A percentile compares a stretch with the other conserved stretches of the same genome.
phyloP scores from a whole-genome alignment of 306 rosid genomes.

The Gastrolobium villosum region DNA sequence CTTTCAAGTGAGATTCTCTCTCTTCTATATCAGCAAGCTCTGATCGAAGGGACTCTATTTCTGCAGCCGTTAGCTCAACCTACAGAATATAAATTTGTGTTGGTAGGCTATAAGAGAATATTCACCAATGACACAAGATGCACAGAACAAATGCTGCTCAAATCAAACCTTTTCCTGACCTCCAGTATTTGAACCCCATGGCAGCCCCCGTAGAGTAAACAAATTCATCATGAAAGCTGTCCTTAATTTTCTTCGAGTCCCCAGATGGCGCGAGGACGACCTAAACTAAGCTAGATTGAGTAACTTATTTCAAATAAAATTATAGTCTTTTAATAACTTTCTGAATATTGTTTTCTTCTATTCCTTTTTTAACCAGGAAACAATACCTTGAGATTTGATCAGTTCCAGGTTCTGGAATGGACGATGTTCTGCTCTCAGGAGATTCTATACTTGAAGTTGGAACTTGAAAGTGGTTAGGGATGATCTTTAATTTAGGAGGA shows the following conservation, averaged over 20 bases:
- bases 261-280: conserved; percentile 54
- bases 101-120: conserved; percentile 43
- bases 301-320: conserved; percentile 45
- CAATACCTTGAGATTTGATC: conserved; percentile 68
- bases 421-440: conserved; percentile 53
- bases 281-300: conserved; percentile 67
- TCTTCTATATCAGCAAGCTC: conserved; percentile 87
- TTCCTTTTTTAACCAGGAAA: conserved; percentile 27
- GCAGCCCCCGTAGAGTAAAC: conserved; percentile 63
- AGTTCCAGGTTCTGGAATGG: conserved; percentile 55
- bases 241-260: conserved; percentile 70
- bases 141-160: conserved; percentile 21
- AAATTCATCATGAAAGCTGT: conserved; percentile 74
- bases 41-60: conserved; percentile 84
- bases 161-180: conserved; percentile 82
- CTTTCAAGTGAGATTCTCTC: conserved; percentile 91
- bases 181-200: conserved; percentile 72
- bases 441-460: conserved; percentile 61
- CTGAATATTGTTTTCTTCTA: neutral
- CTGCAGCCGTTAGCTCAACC: conserved; percentile 82
- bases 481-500: conserved; percentile 70
- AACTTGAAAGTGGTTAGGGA: conserved; percentile 78
- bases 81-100: conserved; percentile 47
- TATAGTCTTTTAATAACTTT: neutral
- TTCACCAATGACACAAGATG: conserved; percentile 32